A percentile compares a stretch with the other conserved stretches of the same genome.
phyloP scores from a whole-genome alignment of 2,329 filamentous ascomycete species.

The Apiospora kogelbergensis region DNA sequence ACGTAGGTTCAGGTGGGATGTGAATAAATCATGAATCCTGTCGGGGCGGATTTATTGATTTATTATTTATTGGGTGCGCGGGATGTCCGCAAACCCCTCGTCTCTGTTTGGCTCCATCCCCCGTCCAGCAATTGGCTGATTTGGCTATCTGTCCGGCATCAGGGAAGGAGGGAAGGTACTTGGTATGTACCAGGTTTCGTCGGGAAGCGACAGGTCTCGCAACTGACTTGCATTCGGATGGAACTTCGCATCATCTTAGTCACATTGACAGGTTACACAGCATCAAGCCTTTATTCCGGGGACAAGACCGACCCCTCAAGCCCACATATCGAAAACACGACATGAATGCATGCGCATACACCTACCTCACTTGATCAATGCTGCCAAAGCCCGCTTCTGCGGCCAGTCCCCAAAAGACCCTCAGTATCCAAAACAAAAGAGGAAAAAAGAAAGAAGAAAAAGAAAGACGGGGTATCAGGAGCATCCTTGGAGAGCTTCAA shows the following conservation, averaged over 20 bases:
- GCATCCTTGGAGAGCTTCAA: background rate
- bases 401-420: background rate
- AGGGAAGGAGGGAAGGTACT: background rate
- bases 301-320: background rate
- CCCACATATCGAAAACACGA: background rate
- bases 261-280: constrained; percentile 11
- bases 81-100: background rate
- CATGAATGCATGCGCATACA: background rate
- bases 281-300: constrained; percentile 3
- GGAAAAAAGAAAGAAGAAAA: no score
- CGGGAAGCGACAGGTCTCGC: background rate
- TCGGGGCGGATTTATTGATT: no score
- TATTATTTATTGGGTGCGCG: background rate
- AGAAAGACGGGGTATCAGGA: no score
- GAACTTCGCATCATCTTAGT: constrained; percentile 6
- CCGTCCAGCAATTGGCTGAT: background rate
- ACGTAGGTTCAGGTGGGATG: background rate
- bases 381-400: background rate
- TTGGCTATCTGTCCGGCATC: background rate
- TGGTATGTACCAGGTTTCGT: background rate
- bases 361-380: background rate
- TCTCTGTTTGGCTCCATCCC: background rate
- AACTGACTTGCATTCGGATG: background rate
- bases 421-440: background rate
- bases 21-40: background rate